Evolutionary conservation across 306 rosid species (phyloP), one percentile per base, ranked within the genome.

Genomic region (Coriaria nepalensis): DNA sequence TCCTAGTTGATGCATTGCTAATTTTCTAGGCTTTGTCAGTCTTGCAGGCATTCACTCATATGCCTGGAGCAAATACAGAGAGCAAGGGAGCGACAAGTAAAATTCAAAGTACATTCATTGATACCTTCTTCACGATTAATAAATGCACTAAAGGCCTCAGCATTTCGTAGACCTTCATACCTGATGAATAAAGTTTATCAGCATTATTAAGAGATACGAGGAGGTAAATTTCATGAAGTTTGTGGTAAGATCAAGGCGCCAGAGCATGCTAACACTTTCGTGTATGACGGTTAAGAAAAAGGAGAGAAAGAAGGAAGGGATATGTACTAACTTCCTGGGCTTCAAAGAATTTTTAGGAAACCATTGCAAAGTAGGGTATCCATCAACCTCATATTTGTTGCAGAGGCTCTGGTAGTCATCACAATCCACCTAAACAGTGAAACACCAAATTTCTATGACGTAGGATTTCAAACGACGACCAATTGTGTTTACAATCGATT

Each of bases 291-390:
- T 20, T 1, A 20, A 20, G 3, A 45, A 35, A 6, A 40, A 51
- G 15, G 37, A 33, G 33, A 46, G 10, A 10, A 53, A 33, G 14
- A 46, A 45, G 37, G 34, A 11, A 33, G 52, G 6, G 15, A 15
- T 8, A 6, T 33, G 36, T 46, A 62, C 93, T 76, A 56, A 78
- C 93, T 67, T 76, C 51, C 62, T 78, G 11, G 93, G 82, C 50
- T 78, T 78, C 4, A 86, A 65, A 35, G 88, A 81, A 10, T 77
- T 85, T 66, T 78, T 69, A 1, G 87, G 85, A 67, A 81, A 86
- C 93, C 88, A 86, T 5, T 76, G 48, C 49, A 86, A 67, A 8
- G 95, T 74, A 44, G 95, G 95, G 49, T 86, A 81, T 35, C 88
- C 88, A 35, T 77, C 71, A 58, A 81, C 86, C n/a, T 73, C 88